Conservation (phyloP, 495 filamentous ascomycete species). For the Neurospora sp. region DNA sequence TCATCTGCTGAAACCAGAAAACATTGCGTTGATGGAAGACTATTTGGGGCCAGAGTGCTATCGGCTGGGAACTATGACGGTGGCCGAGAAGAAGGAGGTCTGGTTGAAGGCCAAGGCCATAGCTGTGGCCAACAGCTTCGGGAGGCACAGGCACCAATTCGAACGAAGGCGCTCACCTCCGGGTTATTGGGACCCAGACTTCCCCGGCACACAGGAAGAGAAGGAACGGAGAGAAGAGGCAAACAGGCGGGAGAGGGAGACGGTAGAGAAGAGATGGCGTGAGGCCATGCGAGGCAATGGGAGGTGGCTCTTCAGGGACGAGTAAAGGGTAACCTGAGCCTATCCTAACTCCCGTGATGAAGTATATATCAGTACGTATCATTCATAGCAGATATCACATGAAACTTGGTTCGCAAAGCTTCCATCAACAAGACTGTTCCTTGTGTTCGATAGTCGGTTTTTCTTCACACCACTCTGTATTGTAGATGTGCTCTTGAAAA, state of each 20-base stretch:
- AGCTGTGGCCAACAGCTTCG: conserved; percentile 57
- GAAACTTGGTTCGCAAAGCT: background rate
- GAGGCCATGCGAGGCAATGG: conserved; percentile 74
- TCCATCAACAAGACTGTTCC: too few relatives aligned
- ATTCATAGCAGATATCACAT: background rate
- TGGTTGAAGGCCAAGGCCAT: conserved; percentile 58
- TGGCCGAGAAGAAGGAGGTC: conserved; percentile 42
- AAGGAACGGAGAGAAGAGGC: conserved; percentile 52
- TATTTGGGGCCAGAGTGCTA: conserved; percentile 54
- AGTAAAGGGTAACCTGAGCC: conserved; percentile 28
- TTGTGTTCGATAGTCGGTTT: too few relatives aligned
- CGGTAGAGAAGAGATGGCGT: conserved; percentile 62
- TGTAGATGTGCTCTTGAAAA: background rate
- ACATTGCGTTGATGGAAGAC: conserved; percentile 49
- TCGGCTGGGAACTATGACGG: conserved; percentile 35
- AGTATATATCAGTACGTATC: background rate
- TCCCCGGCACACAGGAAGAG: conserved; percentile 75
- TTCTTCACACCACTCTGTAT: too few relatives aligned
- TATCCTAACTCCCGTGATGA: background rate
- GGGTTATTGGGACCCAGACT: conserved; percentile 83
- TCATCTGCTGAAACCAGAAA: conserved; percentile 25
- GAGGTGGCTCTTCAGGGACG: conserved; percentile 72
- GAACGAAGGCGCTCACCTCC: conserved; percentile 61
- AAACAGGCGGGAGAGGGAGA: conserved; percentile 42
- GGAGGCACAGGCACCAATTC: conserved; percentile 68